phyloP scores from a whole-genome alignment of 2,329 filamentous ascomycete genomes.

The Claviceps maximensis region DNA sequence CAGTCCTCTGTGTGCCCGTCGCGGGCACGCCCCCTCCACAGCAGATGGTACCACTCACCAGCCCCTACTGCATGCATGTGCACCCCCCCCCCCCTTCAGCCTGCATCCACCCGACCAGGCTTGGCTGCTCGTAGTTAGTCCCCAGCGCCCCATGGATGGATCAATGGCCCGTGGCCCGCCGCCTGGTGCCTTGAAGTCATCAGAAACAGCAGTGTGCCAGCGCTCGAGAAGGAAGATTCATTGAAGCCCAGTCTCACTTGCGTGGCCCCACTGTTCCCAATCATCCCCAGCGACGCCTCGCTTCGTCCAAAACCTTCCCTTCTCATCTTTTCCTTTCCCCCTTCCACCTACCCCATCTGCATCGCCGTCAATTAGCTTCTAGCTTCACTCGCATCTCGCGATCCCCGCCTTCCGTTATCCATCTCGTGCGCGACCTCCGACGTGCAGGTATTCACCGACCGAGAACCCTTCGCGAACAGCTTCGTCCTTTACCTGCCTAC shows the following conservation, averaged over 20 bases:
- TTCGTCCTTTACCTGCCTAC: neutral
- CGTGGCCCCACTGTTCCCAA: slow-evolving; percentile 13
- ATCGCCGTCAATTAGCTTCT: slow-evolving; percentile 9
- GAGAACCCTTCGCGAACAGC: neutral
- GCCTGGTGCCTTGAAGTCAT: slow-evolving; percentile 1
- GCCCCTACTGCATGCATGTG: slow-evolving; percentile 11
- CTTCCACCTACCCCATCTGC: slow-evolving; percentile 13
- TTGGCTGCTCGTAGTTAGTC: slow-evolving; percentile 7
- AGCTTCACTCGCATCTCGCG: slow-evolving; percentile 8
- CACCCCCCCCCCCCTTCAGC: neutral
- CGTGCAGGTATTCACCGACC: neutral
- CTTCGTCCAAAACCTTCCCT: slow-evolving; percentile 15
- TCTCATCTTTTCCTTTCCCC: slow-evolving; percentile 13
- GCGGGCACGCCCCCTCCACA: neutral
- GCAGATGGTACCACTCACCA: slow-evolving; percentile 4
- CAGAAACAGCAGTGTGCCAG: too few relatives aligned
- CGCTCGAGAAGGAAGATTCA: too few relatives aligned
- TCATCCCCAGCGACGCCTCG: slow-evolving; percentile 11
- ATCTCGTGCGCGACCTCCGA: neutral
- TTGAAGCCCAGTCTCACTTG: slow-evolving; percentile 9
- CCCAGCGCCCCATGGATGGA: slow-evolving; percentile 5
- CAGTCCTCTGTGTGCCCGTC: too few relatives aligned
- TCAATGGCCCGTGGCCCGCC: neutral
- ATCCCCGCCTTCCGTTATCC: slow-evolving; percentile 6
- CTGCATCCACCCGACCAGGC: slow-evolving; percentile 5